A percentile compares a stretch with the other conserved stretches of the same genome.
Conservation (phyloP, 129 eudicot genomes). For the Dittrichia graveolens region DNA sequence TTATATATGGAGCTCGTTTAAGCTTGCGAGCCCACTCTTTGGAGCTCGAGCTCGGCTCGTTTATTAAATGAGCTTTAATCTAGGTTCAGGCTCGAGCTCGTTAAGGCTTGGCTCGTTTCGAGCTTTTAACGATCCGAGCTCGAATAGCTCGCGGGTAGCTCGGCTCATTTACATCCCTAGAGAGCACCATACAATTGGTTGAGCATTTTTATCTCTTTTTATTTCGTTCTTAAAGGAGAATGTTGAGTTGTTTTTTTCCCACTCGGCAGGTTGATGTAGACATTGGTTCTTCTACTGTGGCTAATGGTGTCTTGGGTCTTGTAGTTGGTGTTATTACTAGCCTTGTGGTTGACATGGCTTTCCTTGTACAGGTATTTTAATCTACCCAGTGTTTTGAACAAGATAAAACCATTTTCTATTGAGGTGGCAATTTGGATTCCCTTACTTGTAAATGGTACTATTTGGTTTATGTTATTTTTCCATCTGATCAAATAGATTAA, state of each 20-base stretch:
- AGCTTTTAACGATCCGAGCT: no score
- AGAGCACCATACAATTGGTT: neutral
- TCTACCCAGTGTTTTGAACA: neutral
- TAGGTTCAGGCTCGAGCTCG: no score
- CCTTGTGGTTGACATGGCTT: constrained; percentile 99
- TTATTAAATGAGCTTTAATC: no score
- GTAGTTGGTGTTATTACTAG: constrained; percentile 92
- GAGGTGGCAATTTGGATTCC: neutral
- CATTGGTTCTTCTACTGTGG: constrained; percentile 98
- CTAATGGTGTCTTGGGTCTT: constrained; percentile 98
- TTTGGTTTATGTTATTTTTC: no score
- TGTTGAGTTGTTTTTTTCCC: constrained; percentile 16
- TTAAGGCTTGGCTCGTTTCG: no score
- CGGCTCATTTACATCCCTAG: no score
- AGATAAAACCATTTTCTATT: neutral
- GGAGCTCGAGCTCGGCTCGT: no score
- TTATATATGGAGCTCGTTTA: no score
- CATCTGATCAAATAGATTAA: neutral
- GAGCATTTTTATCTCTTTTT: neutral
- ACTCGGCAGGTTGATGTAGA: constrained; percentile 82
- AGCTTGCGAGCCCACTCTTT: no score
- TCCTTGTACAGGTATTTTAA: constrained; percentile 84
- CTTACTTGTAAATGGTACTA: no score
- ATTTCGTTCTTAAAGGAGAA: neutral
- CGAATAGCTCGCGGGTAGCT: no score